Conservation (phyloP, 1,284 basidiomycete genomes). For the Cerioporus squamosus region DNA sequence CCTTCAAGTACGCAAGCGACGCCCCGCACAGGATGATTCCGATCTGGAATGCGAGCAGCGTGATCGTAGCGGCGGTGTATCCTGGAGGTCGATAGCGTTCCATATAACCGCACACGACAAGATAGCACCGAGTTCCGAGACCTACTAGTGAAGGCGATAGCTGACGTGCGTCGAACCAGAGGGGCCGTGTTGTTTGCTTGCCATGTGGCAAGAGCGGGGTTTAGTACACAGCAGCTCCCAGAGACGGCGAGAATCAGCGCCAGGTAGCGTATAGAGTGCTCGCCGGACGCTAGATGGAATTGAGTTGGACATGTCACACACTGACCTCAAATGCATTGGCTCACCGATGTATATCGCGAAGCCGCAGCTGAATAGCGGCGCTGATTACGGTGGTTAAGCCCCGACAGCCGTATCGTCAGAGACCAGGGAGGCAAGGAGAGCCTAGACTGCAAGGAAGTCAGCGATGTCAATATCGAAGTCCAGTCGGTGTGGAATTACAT, state of each 20-base stretch:
- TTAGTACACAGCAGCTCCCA: constrained; percentile 74
- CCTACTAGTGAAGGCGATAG: constrained; percentile 58
- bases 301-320: constrained; percentile 30
- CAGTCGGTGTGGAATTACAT: constrained; percentile 7
- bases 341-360: constrained; percentile 55
- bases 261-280: constrained; percentile 63
- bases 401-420: constrained; percentile 63
- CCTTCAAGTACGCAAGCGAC: neutral
- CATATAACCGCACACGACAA: constrained; percentile 52
- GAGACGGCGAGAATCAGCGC: constrained; percentile 70
- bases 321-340: constrained; percentile 28
- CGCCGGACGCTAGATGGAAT: constrained; percentile 38
- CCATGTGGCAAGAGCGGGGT: constrained; percentile 74
- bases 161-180: constrained; percentile 44
- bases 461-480: too few species aligned
- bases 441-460: constrained; percentile 2
- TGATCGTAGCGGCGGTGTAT: constrained; percentile 9
- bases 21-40: neutral
- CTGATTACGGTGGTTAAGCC: constrained; percentile 65
- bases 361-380: constrained; percentile 46
- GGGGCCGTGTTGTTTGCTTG: constrained; percentile 72
- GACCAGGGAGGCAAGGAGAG: constrained; percentile 32
- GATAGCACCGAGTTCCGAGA: constrained; percentile 70
- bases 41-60: constrained; percentile 18
- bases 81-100: constrained; percentile 14